Conservation (phyloP, 768 basidiomycete genomes). For the Lepiota brunneoincarnata region DNA sequence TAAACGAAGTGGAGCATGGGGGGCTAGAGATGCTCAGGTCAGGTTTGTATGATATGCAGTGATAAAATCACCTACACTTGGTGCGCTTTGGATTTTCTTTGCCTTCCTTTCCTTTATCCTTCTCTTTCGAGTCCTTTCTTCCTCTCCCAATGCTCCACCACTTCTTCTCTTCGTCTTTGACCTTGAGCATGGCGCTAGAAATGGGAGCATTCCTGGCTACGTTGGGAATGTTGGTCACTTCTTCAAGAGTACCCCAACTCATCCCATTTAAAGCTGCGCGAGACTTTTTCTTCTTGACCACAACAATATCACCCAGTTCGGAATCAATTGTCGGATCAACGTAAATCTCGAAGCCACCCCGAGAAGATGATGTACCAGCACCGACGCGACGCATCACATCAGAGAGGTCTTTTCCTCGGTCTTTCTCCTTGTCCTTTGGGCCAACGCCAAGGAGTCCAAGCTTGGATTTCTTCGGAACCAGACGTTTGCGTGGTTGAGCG, state of each 20-base stretch:
- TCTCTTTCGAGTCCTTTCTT: conserved; percentile 70
- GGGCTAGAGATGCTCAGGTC: conserved; percentile 24
- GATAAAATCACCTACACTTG: conserved; percentile 36
- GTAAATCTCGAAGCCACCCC: conserved; percentile 66
- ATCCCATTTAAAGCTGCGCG: conserved; percentile 57
- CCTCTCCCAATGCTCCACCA: conserved; percentile 86
- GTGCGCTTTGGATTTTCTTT: conserved; percentile 37
- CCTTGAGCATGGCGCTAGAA: conserved; percentile 26
- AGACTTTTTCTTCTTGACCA: conserved; percentile 78
- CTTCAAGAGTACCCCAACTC: conserved; percentile 51
- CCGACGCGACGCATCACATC: conserved; percentile 58
- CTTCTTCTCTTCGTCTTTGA: conserved; percentile 40
- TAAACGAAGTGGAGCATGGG: conserved; percentile 36
- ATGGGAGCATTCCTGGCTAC: conserved; percentile 13
- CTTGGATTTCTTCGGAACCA: conserved; percentile 76
- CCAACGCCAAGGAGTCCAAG: conserved; percentile 39
- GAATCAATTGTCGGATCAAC: conserved; percentile 66
- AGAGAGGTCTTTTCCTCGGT: conserved; percentile 47
- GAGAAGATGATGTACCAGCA: conserved; percentile 24
- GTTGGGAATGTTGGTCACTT: conserved; percentile 56
- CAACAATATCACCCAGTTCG: conserved; percentile 64
- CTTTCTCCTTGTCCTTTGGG: conserved; percentile 26
- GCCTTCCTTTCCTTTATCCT: conserved; percentile 37
- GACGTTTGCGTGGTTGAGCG: conserved; percentile 33
- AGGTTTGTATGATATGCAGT: not conserved